Base-by-base conservation (phyloP, 2,329 filamentous ascomycete genomes). In the Annulohypoxylon truncatum region DNA sequence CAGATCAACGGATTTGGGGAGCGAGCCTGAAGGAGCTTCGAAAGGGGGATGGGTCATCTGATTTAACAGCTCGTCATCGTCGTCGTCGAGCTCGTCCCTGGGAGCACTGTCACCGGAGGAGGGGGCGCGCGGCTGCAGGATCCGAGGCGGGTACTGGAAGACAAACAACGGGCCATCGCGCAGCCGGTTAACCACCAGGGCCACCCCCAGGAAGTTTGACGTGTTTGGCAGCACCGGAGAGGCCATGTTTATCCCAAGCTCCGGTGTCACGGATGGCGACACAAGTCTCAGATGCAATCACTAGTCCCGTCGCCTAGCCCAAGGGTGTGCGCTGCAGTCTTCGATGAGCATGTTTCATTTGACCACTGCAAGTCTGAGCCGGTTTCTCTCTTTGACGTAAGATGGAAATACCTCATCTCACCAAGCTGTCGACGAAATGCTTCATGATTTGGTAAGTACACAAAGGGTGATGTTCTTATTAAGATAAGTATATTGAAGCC, bases 111-210 rank as follows among this genome's bases (percentile, higher is more conserved):
- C 76, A 73, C 31, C 53, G 42, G 38, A 60, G 18, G 51, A 72
- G 65, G 20, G 77, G 73, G 60, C 79, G 75, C 38, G 79, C 71
- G 74, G 82, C 79, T 72, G 76, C 7, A 75, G 76, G 44, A 87
- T 82, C 48, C 81, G 77, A n/a, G 89, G 85, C n/a, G 93, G 93
- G 75, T 96, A 96, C 79, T 97, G 92, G 78, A 94, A 97, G 73
- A 96, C 91, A 73, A 96, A 91, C 69, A 89, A 88, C 26, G 93
- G 92, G 13, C 93, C 93, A 72, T 92, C 91, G 70, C 91, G 89
- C 31, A 91, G 92, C 70, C 91, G 87, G 73, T 88, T 88, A 73
- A 92, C 88, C 70, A 94, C 88, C 38, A 95, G 86, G 54, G 92
- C 88, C 61, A 95, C 88, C 42, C 90, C 92, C 54, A 94, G 78